Percentiles rank a stretch among this genome's conserved stretches.
These are phyloP conservation scores for Pseudophaeomoniella oleicola DNA, from an alignment of 2,329 filamentous ascomycete genomes.

Conservation along the genomic window DNA sequence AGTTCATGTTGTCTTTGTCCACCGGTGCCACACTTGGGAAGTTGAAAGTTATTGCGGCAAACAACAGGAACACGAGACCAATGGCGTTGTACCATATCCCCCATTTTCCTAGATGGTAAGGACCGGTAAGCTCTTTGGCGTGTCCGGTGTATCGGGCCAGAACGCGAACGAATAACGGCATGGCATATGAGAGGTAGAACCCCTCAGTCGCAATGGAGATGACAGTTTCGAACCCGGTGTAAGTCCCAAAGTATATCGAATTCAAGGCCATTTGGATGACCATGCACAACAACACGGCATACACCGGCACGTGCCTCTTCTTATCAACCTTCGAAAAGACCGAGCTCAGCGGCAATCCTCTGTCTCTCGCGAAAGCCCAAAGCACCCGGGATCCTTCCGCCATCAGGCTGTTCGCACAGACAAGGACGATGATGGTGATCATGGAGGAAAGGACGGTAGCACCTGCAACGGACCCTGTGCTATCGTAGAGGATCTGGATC, in stretches of 20 bases:
- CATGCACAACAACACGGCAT: constrained; percentile 32
- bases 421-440: constrained; percentile 33
- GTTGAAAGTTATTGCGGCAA: constrained; percentile 42
- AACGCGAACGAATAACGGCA: constrained; percentile 37
- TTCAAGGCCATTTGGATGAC: constrained; percentile 37
- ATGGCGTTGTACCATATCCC: constrained; percentile 31
- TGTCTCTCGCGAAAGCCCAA: constrained; percentile 32
- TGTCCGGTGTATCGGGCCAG: constrained; percentile 29
- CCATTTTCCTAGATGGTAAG: constrained; percentile 31
- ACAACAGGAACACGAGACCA: constrained; percentile 37
- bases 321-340: constrained; percentile 30
- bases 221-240: constrained; percentile 41
- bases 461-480: constrained; percentile 28
- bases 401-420: constrained; percentile 27
- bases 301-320: constrained; percentile 33
- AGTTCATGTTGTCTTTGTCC: constrained; percentile 42
- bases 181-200: constrained; percentile 45
- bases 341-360: constrained; percentile 28
- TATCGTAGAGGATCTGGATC: constrained; percentile 38
- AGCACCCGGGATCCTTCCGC: constrained; percentile 8
- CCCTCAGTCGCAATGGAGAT: constrained; percentile 43
- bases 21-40: constrained; percentile 38
- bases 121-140: constrained; percentile 24
- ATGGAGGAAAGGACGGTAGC: constrained; percentile 30
- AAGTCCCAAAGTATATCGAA: constrained; percentile 40